Evolutionary conservation across 2,329 filamentous ascomycete species (phyloP).

Genomic region (Neophaeococcomyces mojaviensis): DNA sequence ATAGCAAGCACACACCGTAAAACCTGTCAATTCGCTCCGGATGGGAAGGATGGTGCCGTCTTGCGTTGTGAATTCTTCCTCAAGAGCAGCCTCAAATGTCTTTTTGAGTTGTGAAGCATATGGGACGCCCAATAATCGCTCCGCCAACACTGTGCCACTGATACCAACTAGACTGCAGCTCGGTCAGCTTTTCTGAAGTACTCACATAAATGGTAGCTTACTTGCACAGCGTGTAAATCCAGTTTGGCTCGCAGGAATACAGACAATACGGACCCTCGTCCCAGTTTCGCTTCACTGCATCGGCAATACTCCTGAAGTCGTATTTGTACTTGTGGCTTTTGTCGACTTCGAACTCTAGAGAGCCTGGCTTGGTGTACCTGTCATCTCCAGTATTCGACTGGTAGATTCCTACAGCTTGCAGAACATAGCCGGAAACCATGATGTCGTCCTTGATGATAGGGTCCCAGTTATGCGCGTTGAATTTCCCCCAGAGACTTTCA

Average conservation of each 20-base stretch:
- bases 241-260: slow-evolving; percentile 16
- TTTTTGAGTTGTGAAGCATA: slow-evolving; percentile 9
- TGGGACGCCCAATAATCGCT: too few relatives aligned
- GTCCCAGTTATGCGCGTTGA: slow-evolving; percentile 15
- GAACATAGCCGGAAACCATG: slow-evolving; percentile 16
- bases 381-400: slow-evolving; percentile 13
- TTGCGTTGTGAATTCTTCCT: slow-evolving; percentile 12
- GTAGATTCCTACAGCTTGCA: slow-evolving; percentile 14
- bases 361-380: slow-evolving; percentile 9
- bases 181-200: not conserved
- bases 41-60: slow-evolving; percentile 17
- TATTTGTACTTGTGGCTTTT: slow-evolving; percentile 12
- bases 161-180: slow-evolving; percentile 4
- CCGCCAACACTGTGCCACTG: too few relatives aligned
- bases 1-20: slow-evolving; percentile 9
- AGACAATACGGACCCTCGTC: slow-evolving; percentile 13
- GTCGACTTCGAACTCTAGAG: slow-evolving; percentile 12
- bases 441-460: slow-evolving; percentile 16
- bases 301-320: slow-evolving; percentile 11
- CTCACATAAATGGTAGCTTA: not conserved
- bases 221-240: slow-evolving; percentile 17
- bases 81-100: slow-evolving; percentile 12
- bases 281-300: slow-evolving; percentile 14
- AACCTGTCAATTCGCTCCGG: slow-evolving; percentile 15
- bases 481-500: slow-evolving; percentile 14